These are phyloP conservation scores for Podila epicladia DNA, from an alignment of 192 early-diverging fungal genomes.

Conservation along the genomic window DNA sequence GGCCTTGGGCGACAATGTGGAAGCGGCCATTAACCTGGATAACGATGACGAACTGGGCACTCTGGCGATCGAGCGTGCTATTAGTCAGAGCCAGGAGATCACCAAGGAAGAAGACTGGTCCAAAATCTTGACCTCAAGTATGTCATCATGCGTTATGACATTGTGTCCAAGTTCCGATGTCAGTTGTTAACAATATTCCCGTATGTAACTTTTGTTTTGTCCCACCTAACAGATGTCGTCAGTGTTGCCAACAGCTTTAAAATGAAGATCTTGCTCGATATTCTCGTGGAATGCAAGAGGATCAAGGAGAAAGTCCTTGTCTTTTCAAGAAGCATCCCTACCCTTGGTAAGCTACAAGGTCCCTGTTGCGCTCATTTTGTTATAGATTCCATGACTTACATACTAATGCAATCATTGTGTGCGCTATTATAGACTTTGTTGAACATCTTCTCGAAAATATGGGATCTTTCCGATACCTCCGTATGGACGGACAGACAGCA, in stretches of 20 bases:
- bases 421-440: constrained; percentile 23
- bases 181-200: too few species aligned
- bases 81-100: not conserved
- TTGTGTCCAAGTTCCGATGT: too few species aligned
- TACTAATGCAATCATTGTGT: not conserved
- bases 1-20: not conserved
- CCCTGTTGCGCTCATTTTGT: not conserved
- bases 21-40: not conserved
- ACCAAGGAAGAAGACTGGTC: not conserved
- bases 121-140: too few species aligned
- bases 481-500: constrained; percentile 65
- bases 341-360: constrained; percentile 58
- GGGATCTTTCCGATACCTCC: constrained; percentile 26
- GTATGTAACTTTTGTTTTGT: not conserved
- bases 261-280: constrained; percentile 63
- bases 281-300: constrained; percentile 57
- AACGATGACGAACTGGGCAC: not conserved
- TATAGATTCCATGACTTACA: too few species aligned
- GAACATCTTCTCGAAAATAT: constrained; percentile 3
- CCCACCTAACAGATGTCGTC: constrained; percentile 19
- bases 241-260: constrained; percentile 56
- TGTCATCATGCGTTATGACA: too few species aligned
- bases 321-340: constrained; percentile 76
- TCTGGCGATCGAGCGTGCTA: constrained; percentile 3
- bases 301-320: constrained; percentile 75